Evolutionary conservation across 2,329 filamentous ascomycete genomes (phyloP), one percentile per base, ranked within the genome.

Genomic region (Trichoderma semiorbis): DNA sequence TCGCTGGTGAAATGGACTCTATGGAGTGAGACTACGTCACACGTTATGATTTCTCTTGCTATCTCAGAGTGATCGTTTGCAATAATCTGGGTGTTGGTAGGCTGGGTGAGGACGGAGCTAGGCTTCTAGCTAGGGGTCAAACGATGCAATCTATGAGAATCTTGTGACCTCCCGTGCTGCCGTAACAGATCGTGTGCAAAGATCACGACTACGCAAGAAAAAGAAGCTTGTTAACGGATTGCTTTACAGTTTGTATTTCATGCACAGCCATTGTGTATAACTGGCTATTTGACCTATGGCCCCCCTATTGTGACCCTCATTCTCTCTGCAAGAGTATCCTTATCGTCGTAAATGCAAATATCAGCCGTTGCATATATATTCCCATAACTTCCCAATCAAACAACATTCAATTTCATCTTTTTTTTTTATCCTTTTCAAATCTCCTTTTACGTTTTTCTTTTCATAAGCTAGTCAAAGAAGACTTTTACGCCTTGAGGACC

Each of bases 401-500:
- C 60, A 26, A 18, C 32, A 5, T 61, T 34, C 18, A 26, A 6
- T 63, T 10, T 11, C 14, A 24, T 55, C 39, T 1, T 34, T 58
- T 58, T 68, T 57, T 26, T n/a, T 43, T 0, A 4, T 60, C 7
- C 24, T 50, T 3, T 43, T 57, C 32, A 61, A 8, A 39, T 53
- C 47, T 30, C 24, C 6, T 32, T 69, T 69, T 58, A 36, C 21
- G 18, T 32, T 50, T 16, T 55, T 16, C 16, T 57, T 57, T n/a
- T 24, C 28, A 55, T 43, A 11, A 26, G 24, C 7, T n/a, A 47
- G 39, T 6, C 21, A 53, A 7, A 24, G 10, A 24, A 14, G 47
- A 53, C 47, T 36, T 36, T 72, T 75, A 78, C 21, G 74, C 81
- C 81, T 87, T 86, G 77, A 96, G 85, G 65, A 94, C 83, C 81